Percentiles rank a stretch among this genome's conserved stretches.
These are phyloP conservation scores for Apiotrichum mycotoxinovorans DNA, from an alignment of 1,284 basidiomycete genomes.

Conservation along the genomic window DNA sequence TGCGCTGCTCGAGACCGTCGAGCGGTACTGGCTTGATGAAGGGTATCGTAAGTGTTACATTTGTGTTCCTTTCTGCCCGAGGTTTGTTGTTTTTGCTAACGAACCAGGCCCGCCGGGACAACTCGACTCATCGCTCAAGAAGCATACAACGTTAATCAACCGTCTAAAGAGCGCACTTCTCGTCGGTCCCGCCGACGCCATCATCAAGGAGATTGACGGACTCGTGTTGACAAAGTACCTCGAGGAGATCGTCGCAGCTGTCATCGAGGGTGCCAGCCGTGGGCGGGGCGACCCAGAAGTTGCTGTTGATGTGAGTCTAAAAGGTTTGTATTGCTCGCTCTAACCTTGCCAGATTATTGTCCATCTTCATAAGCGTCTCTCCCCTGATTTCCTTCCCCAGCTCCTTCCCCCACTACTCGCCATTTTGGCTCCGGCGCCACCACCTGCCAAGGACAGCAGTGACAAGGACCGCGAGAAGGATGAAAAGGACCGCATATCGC, in stretches of 20 bases:
- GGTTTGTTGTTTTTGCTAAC: not conserved
- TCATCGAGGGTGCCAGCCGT: conserved; percentile 75
- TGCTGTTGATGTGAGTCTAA: conserved; percentile 72
- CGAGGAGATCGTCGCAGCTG: conserved; percentile 85
- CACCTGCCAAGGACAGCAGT: conserved; percentile 38
- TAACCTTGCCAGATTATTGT: conserved; percentile 67
- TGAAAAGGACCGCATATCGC: conserved; percentile 70
- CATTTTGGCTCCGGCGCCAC: conserved; percentile 59
- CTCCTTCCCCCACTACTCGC: conserved; percentile 64
- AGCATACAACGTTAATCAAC: conserved; percentile 89
- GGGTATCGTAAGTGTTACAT: conserved; percentile 34
- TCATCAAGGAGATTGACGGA: conserved; percentile 84
- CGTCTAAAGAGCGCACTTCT: conserved; percentile 59
- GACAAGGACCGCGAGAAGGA: conserved; percentile 83
- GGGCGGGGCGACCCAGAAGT: conserved; percentile 86
- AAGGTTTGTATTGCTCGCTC: too few relatives aligned
- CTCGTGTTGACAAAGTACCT: conserved; percentile 93
- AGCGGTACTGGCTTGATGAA: conserved; percentile 49
- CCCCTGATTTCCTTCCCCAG: conserved; percentile 69
- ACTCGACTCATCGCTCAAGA: conserved; percentile 86
- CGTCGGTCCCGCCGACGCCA: conserved; percentile 59
- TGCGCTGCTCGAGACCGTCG: conserved; percentile 37
- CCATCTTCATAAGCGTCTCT: conserved; percentile 80
- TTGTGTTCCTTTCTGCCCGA: not conserved
- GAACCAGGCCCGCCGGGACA: conserved; percentile 43